These are phyloP conservation scores for Microstegium vimineum DNA, from an alignment of 176 grass and related monocot genomes.

Conservation along the genomic window DNA sequence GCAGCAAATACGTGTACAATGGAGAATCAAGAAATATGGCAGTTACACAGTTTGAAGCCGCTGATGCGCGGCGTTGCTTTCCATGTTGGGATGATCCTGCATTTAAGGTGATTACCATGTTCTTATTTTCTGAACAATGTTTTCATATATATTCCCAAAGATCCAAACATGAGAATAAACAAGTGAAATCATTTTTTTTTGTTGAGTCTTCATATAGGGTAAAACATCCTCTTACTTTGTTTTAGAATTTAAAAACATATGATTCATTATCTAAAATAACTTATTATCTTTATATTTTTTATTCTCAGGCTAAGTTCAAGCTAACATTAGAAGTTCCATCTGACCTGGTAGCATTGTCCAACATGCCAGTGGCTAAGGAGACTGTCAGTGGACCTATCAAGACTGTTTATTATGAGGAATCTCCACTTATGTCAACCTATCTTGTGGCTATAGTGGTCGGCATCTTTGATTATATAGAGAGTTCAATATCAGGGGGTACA, in stretches of 20 bases:
- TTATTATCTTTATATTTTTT: not conserved
- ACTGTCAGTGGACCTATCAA: constrained; percentile 43
- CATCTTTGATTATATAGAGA: constrained; percentile 65
- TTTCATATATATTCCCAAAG: constrained; percentile 1
- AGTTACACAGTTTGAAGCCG: constrained; percentile 81
- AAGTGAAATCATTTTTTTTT: not conserved
- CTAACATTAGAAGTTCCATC: constrained; percentile 71
- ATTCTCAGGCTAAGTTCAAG: constrained; percentile 75
- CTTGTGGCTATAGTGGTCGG: constrained; percentile 85
- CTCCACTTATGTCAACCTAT: constrained; percentile 96
- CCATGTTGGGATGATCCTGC: constrained; percentile 92
- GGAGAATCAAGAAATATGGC: constrained; percentile 70
- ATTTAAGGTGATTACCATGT: constrained; percentile 45
- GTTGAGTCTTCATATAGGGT: not conserved
- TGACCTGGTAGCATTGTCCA: constrained; percentile 72
- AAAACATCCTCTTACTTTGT: not conserved
- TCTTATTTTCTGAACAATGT: not conserved
- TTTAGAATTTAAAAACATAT: not conserved
- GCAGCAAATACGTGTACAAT: constrained; percentile 55
- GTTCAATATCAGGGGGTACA: constrained; percentile 47
- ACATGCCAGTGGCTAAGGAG: constrained; percentile 68
- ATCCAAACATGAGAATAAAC: not conserved
- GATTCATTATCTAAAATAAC: not conserved
- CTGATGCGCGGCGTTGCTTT: constrained; percentile 83
- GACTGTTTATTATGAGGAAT: constrained; percentile 64